Evolutionary conservation across 2,329 filamentous ascomycete genomes (phyloP).

Genomic region (Tolypocladium endophyticum): DNA sequence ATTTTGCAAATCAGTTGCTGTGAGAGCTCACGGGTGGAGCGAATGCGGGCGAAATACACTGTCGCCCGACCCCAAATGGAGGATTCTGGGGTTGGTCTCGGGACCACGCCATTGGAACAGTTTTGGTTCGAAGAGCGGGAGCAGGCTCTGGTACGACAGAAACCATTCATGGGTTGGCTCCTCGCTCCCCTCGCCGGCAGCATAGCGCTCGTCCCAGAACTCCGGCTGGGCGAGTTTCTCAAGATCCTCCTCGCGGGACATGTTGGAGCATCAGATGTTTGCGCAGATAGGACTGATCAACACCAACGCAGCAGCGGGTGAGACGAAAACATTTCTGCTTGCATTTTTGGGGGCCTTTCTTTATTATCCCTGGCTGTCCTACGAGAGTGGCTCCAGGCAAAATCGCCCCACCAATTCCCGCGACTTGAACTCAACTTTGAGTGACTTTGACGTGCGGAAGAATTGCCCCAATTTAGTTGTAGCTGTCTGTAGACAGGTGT

Average conservation of each 20-base stretch:
- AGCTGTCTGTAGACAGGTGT: no score
- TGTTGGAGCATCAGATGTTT: not conserved
- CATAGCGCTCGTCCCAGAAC: slow-evolving; percentile 42
- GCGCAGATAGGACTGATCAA: not conserved
- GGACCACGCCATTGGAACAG: slow-evolving; percentile 24
- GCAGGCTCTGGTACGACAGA: slow-evolving; percentile 33
- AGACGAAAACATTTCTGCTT: no score
- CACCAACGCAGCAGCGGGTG: no score
- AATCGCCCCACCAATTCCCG: no score
- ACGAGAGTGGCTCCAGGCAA: no score
- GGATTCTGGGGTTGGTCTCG: slow-evolving; percentile 27
- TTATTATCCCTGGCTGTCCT: no score
- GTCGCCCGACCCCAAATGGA: slow-evolving; percentile 48
- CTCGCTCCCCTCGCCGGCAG: slow-evolving; percentile 21
- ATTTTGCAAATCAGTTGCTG: not conserved
- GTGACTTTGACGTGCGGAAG: no score
- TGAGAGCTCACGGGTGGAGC: not conserved
- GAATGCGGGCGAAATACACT: slow-evolving; percentile 30
- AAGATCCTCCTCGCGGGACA: not conserved
- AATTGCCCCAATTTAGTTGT: no score
- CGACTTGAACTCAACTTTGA: no score
- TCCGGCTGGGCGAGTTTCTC: slow-evolving; percentile 14
- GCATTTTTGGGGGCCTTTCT: no score
- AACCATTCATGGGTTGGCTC: slow-evolving; percentile 44
- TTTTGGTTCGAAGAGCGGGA: slow-evolving; percentile 32